Evolutionary conservation across 768 basidiomycete genomes (phyloP).

Genomic region (Hemileccinum rubropunctum): DNA sequence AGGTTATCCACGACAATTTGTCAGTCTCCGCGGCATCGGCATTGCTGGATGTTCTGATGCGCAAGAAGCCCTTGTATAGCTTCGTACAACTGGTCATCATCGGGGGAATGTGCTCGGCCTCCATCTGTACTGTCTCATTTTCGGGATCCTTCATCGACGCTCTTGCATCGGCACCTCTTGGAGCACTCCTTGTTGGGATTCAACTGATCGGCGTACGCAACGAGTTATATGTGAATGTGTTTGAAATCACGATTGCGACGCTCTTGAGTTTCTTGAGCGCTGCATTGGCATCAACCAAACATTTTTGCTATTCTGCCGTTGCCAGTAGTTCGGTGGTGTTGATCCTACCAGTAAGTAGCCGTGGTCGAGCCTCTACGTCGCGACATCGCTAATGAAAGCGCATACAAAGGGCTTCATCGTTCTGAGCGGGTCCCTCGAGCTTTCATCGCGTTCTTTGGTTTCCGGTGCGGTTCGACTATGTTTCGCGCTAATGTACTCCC

Average conservation of each 20-base stretch:
- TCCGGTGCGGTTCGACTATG: conserved; percentile 82
- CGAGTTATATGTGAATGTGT: conserved; percentile 78
- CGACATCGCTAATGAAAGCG: background rate
- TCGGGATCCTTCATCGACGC: conserved; percentile 77
- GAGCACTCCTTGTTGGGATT: conserved; percentile 67
- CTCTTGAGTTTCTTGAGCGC: conserved; percentile 78
- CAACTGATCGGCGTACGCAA: conserved; percentile 72
- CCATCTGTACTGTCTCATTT: conserved; percentile 73
- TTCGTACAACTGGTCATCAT: conserved; percentile 62
- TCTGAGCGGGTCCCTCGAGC: conserved; percentile 70
- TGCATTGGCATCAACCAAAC: conserved; percentile 62
- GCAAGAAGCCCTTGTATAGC: conserved; percentile 55
- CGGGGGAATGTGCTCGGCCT: conserved; percentile 73
- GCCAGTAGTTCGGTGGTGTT: conserved; percentile 76
- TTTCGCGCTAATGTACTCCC: conserved; percentile 76
- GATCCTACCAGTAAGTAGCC: conserved; percentile 63
- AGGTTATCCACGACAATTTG: conserved; percentile 83
- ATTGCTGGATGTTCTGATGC: conserved; percentile 74
- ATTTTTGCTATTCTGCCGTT: conserved; percentile 79
- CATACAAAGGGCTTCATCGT: conserved; percentile 57
- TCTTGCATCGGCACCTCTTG: conserved; percentile 69
- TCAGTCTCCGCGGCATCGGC: conserved; percentile 71
- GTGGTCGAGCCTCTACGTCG: background rate
- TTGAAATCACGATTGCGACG: conserved; percentile 79
- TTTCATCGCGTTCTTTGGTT: conserved; percentile 78